Evolutionary conservation across 768 basidiomycete genomes (phyloP), one percentile per base, ranked within the genome.

Genomic region (Boletus patriciae): DNA sequence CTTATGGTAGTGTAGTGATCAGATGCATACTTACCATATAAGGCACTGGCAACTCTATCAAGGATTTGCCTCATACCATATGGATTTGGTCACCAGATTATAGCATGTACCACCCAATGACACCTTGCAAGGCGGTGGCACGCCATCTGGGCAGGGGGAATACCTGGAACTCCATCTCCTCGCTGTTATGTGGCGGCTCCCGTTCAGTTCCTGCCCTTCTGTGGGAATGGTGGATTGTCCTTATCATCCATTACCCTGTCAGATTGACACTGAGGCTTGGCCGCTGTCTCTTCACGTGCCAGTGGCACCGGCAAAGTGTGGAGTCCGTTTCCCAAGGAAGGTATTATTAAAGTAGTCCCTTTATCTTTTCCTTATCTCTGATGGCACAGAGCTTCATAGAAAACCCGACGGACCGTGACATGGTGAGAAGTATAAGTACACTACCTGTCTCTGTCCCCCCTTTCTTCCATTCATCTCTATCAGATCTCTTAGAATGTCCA

Each of bases 331-430:
- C 15, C 8, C 33, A 66, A 66, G 58, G n/a, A 16, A 2, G 10
- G 40, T 48, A 49, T 67, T 52, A 44, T 29, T 55, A 51, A 51
- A n/a, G 29, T 21, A 1, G 3, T 11, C 34, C 33, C 18, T 36
- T 40, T 19, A 8, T 3, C 52, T 45, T 25, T 44, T 3, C 18
- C 66, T 62, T 67, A 67, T 67, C 66, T 68, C 50, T 29, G 45
- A 37, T 15, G 21, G 3, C 37, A 44, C 23, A 37, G 21, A 11
- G 38, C 9, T 23, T 31, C 23, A 8, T 10, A 25, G 34, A 25
- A 48, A 40, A 38, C 40, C 19, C 33, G 44, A 21, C 21, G 33
- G 27, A 50, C 38, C n/a, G n/a, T n/a, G n/a, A n/a, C n/a, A 4
- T 21, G 57, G 52, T 57, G 53, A 40, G 47, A 56, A 59, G 27